A percentile compares a stretch with the other conserved stretches of the same genome.
These are phyloP conservation scores for Endoconidiophora polonica DNA, from an alignment of 2,329 filamentous ascomycete species.

Conservation along the genomic window DNA sequence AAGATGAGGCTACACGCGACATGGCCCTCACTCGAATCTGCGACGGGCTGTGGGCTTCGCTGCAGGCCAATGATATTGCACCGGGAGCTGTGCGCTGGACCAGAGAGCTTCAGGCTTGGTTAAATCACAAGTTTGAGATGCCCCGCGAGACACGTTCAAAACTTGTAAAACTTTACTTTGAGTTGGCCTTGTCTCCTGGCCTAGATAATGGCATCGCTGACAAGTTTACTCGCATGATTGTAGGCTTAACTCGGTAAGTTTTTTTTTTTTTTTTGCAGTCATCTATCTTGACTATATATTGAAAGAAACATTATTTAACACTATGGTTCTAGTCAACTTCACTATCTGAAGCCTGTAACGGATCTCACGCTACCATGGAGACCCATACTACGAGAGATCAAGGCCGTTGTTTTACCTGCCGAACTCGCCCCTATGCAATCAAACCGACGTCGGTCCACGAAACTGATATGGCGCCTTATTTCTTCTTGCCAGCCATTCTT, in stretches of 20 bases:
- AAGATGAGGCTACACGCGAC: slow-evolving; percentile 63
- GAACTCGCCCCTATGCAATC: slow-evolving; percentile 56
- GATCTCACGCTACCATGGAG: slow-evolving; percentile 89
- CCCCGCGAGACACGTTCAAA: slow-evolving; percentile 66
- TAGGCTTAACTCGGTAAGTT: slow-evolving; percentile 78
- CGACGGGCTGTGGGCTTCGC: slow-evolving; percentile 80
- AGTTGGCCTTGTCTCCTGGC: slow-evolving; percentile 77
- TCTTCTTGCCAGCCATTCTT: slow-evolving; percentile 86
- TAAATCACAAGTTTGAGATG: slow-evolving; percentile 94
- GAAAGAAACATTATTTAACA: background rate
- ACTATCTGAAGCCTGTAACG: slow-evolving; percentile 79
- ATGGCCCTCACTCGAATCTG: slow-evolving; percentile 71
- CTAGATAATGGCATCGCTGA: slow-evolving; percentile 69
- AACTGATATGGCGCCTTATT: slow-evolving; percentile 69
- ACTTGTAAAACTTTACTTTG: slow-evolving; percentile 84
- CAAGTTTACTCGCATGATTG: slow-evolving; percentile 91
- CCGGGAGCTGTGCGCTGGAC: slow-evolving; percentile 95
- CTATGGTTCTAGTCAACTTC: slow-evolving; percentile 20
- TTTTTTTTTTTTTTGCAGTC: background rate
- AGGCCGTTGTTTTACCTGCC: slow-evolving; percentile 70
- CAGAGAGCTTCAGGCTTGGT: slow-evolving; percentile 84
- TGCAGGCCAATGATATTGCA: slow-evolving; percentile 85
- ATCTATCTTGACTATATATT: background rate
- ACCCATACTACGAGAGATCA: slow-evolving; percentile 83
- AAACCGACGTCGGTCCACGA: slow-evolving; percentile 37